A percentile compares a stretch with the other conserved stretches of the same genome.
Conservation (phyloP, 75 land plant species). For the Azolla pinnata region DNA sequence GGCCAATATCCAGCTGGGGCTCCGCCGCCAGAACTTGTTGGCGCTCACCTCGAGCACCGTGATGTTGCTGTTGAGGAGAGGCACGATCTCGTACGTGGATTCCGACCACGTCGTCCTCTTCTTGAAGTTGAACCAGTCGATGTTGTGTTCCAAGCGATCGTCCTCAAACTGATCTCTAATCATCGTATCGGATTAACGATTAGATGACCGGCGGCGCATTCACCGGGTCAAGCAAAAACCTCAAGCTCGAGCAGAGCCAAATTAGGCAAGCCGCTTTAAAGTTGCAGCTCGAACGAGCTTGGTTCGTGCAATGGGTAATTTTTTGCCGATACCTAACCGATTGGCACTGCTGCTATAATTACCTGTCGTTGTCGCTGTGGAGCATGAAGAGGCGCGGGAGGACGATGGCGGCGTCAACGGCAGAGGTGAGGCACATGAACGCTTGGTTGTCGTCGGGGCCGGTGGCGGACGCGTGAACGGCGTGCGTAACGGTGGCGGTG, state of each 20-base stretch:
- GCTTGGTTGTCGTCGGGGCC: background rate
- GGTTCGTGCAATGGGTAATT: too few relatives aligned
- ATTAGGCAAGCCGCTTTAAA: too few relatives aligned
- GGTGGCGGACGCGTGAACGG: background rate
- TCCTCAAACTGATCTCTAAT: too few relatives aligned
- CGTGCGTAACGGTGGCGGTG: background rate
- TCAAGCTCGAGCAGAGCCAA: too few relatives aligned
- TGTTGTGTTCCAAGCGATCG: background rate
- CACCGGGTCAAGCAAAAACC: too few relatives aligned
- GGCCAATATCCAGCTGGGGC: conserved; percentile 7
- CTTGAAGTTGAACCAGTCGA: conserved; percentile 7
- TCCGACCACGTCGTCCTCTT: background rate
- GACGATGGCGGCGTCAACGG: background rate
- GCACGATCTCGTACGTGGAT: background rate
- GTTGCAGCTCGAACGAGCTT: too few relatives aligned
- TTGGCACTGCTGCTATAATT: too few relatives aligned
- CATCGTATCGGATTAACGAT: too few relatives aligned
- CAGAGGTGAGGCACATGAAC: background rate
- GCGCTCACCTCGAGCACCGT: background rate
- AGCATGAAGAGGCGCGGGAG: conserved; percentile 4
- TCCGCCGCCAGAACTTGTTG: conserved; percentile 6
- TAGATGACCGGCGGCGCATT: too few relatives aligned
- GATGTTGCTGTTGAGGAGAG: conserved; percentile 6
- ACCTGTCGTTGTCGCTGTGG: background rate
- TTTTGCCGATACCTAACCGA: too few relatives aligned